Evolutionary conservation across 345 rosid species (phyloP).

Genomic region (Psidium guajava): DNA sequence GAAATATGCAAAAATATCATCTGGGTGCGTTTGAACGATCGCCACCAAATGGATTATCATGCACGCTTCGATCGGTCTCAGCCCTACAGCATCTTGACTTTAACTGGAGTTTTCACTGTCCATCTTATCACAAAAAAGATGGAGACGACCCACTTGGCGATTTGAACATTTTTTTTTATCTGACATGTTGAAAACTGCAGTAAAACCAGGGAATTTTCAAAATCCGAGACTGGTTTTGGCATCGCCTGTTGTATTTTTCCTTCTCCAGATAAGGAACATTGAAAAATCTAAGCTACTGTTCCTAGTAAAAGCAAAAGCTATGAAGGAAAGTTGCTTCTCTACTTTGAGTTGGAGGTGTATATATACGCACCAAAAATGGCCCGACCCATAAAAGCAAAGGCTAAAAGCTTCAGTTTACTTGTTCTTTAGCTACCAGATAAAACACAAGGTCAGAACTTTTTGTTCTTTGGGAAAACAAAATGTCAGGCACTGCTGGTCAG

Average conservation of each 20-base stretch:
- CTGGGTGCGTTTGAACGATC: background rate
- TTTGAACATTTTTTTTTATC: background rate
- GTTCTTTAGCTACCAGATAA: background rate
- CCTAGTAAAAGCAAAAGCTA: background rate
- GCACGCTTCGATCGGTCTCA: background rate
- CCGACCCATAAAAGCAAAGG: background rate
- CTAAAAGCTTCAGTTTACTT: background rate
- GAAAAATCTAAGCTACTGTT: background rate
- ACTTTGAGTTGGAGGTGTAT: background rate
- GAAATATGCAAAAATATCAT: background rate
- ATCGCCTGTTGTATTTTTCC: background rate
- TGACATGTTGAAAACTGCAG: background rate
- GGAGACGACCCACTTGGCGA: background rate
- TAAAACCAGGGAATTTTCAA: background rate
- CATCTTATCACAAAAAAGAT: background rate
- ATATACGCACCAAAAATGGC: background rate
- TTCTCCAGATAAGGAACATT: background rate
- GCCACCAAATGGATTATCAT: background rate
- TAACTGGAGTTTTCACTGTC: background rate
- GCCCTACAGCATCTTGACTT: background rate
- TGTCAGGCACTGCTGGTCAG: conserved; percentile 18
- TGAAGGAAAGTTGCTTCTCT: background rate
- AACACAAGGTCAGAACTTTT: background rate
- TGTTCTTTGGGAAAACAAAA: background rate
- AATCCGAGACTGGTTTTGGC: background rate